Conservation (phyloP, 2,329 filamentous ascomycete genomes). For the Trichoderma breve region DNA sequence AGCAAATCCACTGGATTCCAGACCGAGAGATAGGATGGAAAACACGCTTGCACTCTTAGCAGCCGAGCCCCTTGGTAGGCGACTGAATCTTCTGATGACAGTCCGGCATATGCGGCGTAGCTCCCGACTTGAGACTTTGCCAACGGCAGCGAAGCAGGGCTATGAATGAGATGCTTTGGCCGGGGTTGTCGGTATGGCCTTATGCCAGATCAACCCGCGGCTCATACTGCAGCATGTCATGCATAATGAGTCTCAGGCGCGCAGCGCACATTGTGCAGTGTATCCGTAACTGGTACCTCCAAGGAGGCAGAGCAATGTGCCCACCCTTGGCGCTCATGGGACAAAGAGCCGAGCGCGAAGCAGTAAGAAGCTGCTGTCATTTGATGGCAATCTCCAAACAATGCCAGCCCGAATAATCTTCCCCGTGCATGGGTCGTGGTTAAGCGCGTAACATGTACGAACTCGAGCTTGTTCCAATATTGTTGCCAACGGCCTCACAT, state of each 20-base stretch:
- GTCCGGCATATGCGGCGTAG: not conserved
- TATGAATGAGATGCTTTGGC: constrained; percentile 6
- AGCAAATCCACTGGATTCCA: not conserved
- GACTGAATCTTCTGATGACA: not conserved
- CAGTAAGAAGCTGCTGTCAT: not conserved
- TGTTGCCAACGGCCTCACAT: not conserved
- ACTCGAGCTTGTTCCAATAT: not conserved
- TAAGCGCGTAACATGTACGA: not conserved
- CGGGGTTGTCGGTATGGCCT: not conserved
- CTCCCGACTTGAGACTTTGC: not conserved
- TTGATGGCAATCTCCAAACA: not conserved
- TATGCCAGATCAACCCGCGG: constrained; percentile 21
- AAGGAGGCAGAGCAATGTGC: not conserved
- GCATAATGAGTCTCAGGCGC: constrained; percentile 18
- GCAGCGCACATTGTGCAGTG: constrained; percentile 10
- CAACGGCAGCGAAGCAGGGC: not conserved
- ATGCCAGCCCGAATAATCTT: not conserved
- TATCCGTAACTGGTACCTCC: not conserved
- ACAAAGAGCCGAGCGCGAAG: not conserved
- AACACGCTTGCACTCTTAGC: not conserved
- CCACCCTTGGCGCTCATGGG: not conserved
- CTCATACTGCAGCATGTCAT: constrained; percentile 20
- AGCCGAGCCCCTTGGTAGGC: not conserved
- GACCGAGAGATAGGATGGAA: not conserved
- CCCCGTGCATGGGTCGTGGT: not conserved